Percentiles rank a stretch among this genome's conserved stretches.
These are phyloP conservation scores for Phytophthora hibernalis DNA, from an alignment of 352 stramenopile species.

Conservation along the genomic window DNA sequence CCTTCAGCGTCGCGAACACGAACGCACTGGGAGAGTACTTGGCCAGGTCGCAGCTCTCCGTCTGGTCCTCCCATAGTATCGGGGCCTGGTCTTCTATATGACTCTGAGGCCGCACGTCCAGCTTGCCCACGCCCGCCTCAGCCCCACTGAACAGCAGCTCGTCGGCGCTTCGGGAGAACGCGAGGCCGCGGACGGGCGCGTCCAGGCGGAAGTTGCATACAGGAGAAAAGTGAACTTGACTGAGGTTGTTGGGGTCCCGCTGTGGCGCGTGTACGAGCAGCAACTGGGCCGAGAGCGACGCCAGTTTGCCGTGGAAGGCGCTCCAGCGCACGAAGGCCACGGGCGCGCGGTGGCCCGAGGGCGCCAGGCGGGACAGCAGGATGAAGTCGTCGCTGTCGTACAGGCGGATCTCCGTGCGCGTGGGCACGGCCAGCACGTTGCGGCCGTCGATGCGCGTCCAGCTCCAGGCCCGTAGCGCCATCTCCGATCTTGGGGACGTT, in stretches of 20 bases:
- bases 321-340: constrained; percentile 80
- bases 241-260: constrained; percentile 32
- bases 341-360: constrained; percentile 59
- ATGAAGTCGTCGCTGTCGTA: constrained; percentile 89
- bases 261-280: constrained; percentile 76
- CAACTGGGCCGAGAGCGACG: constrained; percentile 67
- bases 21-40: constrained; percentile 81
- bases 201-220: constrained; percentile 58
- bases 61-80: constrained; percentile 35
- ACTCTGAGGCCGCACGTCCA: constrained; percentile 44
- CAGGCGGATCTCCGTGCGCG: constrained; percentile 70
- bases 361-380: constrained; percentile 66
- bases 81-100: constrained; percentile 18
- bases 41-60: constrained; percentile 50
- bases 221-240: constrained; percentile 52
- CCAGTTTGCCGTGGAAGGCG: constrained; percentile 77
- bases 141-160: constrained; percentile 63
- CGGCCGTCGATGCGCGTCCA: constrained; percentile 85
- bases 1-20: constrained; percentile 64
- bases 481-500: constrained; percentile 23
- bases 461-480: constrained; percentile 65
- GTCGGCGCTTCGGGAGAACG: constrained; percentile 73
- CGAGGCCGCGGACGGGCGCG: constrained; percentile 49
- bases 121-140: constrained; percentile 50
- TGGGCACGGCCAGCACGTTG: constrained; percentile 82